Evolutionary conservation across 2,329 filamentous ascomycete species (phyloP), one percentile per base, ranked within the genome.

Genomic region (Fusarium burgessii): DNA sequence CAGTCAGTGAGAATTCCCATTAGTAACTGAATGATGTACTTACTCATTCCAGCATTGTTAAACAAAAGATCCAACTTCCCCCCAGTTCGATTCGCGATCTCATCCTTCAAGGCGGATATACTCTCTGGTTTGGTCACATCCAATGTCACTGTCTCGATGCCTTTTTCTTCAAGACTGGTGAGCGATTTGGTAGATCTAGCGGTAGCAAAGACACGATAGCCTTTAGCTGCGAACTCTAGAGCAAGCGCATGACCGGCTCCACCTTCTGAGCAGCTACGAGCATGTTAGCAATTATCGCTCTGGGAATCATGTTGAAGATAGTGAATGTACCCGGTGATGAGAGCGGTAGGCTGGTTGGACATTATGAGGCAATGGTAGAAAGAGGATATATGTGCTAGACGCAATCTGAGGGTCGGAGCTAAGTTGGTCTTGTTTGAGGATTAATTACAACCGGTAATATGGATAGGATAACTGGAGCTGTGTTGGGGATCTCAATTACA

Each of bases 161-260:
- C 56, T 11, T 62, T 68, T 2, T 66, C 62, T n/a, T 25, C 4
- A 14, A 66, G 18, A 14, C 60, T 60, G 0, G 17, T 0, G 6
- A 68, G 40, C 7, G 62, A 42, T 4, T 66, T 68, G 2, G 29
- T 49, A 0, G 65, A 68, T 12, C 65, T 45, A 3, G 65, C 62
- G 2, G 65, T 68, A 0, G 65, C 65, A 25, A 68, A 68, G 12
- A 66, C 65, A 4, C 62, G 65, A 11, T 47, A 61, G n/a, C 62
- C 65, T 25, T 47, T 42, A 4, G 45, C 25, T 3, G 56, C 50
- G 18, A 68, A 68, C 11, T 62, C 56, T 1, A 57, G 12, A 32
- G 62, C 65, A 9, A 68, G 33, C 2, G 65, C 62, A 9, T 68
- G 55, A 1, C 62, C 56, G 2, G 62, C 62, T 27, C 62, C 33